A percentile compares a stretch with the other conserved stretches of the same genome.
phyloP scores from a whole-genome alignment of 768 basidiomycete species.

The Coprinopsis cinerea region DNA sequence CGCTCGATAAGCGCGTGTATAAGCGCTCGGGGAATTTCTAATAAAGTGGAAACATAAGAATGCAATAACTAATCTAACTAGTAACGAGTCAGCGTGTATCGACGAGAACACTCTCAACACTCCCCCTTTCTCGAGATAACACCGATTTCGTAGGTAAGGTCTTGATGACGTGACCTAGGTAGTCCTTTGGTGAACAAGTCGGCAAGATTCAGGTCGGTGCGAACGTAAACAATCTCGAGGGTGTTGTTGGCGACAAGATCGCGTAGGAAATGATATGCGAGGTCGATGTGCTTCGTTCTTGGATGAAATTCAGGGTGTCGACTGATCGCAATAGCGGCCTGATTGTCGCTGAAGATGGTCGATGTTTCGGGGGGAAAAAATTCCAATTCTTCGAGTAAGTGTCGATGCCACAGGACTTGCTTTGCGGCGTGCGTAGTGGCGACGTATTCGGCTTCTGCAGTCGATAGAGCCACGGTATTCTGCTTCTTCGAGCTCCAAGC shows the following conservation, averaged over 20 bases:
- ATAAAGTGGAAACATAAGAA: no score
- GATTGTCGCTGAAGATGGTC: slow-evolving; percentile 14
- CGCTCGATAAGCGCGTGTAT: no score
- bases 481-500: slow-evolving; percentile 31
- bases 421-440: slow-evolving; percentile 20
- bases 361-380: slow-evolving; percentile 3
- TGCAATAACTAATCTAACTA: no score
- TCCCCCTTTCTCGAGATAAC: background rate
- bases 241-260: slow-evolving; percentile 7
- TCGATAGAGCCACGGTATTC: slow-evolving; percentile 24
- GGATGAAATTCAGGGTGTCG: slow-evolving; percentile 15
- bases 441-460: slow-evolving; percentile 39
- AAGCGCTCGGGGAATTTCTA: no score
- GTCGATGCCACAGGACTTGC: slow-evolving; percentile 19
- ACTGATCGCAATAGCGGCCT: slow-evolving; percentile 13
- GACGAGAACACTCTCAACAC: no score
- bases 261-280: slow-evolving; percentile 11
- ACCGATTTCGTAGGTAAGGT: background rate
- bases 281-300: slow-evolving; percentile 15
- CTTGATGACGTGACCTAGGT: background rate
- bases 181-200: slow-evolving; percentile 16
- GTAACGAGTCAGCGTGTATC: no score
- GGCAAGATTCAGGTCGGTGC: slow-evolving; percentile 8
- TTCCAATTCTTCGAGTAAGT: slow-evolving; percentile 14
- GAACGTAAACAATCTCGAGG: slow-evolving; percentile 9